Conservation (phyloP, 352 stramenopile species). For the Peronospora belbahrii region DNA sequence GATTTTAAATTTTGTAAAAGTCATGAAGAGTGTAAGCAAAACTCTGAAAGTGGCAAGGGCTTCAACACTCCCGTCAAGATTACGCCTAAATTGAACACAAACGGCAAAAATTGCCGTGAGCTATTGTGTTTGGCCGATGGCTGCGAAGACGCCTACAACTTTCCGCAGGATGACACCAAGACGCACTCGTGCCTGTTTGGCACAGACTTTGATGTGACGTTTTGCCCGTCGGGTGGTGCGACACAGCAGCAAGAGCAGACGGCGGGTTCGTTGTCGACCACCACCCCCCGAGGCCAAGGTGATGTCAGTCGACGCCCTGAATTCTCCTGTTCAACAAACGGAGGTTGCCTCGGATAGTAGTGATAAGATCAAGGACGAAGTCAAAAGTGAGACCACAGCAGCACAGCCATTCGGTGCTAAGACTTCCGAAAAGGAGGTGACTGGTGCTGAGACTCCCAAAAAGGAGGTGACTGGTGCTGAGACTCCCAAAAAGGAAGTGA, state of each 20-base stretch:
- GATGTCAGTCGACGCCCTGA: too few species aligned
- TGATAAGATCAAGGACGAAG: too few species aligned
- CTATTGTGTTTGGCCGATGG: conserved; percentile 46
- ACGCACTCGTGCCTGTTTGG: conserved; percentile 51
- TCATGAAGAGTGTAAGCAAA: conserved; percentile 54
- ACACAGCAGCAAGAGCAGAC: conserved; percentile 14
- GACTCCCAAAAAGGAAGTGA: too few species aligned
- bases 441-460: too few species aligned
- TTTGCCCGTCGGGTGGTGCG: conserved; percentile 38
- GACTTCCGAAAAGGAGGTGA: too few species aligned
- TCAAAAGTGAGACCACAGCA: too few species aligned
- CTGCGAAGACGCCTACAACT: conserved; percentile 64
- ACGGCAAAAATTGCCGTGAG: conserved; percentile 47
- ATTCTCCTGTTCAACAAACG: too few species aligned
- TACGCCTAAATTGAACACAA: conserved; percentile 46
- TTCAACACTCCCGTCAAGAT: conserved; percentile 66
- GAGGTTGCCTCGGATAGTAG: too few species aligned
- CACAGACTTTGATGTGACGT: conserved; percentile 63
- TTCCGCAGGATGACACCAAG: conserved; percentile 65
- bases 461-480: too few species aligned
- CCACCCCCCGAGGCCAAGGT: too few species aligned
- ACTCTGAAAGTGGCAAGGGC: conserved; percentile 45
- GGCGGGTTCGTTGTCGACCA: conserved; percentile 4
- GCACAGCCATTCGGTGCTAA: too few species aligned
- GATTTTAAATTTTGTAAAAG: conserved; percentile 54